Base-by-base conservation (phyloP, 495 filamentous ascomycete species). In the Penicillium malachiteum region DNA sequence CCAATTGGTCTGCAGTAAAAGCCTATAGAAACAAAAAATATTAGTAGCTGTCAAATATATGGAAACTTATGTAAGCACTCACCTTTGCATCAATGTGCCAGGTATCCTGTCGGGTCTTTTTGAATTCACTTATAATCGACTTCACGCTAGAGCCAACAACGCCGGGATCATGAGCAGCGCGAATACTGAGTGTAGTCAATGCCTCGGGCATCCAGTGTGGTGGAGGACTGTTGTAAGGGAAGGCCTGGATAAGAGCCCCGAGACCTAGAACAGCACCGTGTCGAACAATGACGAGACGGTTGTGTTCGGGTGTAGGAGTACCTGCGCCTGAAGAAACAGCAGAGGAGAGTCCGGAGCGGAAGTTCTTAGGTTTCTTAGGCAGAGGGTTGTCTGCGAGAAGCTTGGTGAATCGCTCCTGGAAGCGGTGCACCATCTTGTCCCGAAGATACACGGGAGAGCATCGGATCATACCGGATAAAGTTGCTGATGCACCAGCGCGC, bases 81-180 rank as follows among this genome's bases (percentile, higher is more conserved):
- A 96, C 94, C 89, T 96, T 97, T 54, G 95, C 87, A 80, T 99
- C 94, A 41, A 95, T 91, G 65, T 89, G 86, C 94, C 94, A 99
- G 60, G 93, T 99, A 80, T 99, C 94, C 73, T 97, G 95, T 70
- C 94, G 87, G 47, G 95, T 97, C 82, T 97, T 99, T 76, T 99
- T 99, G 71, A 99, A 99, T 61, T 99, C 94, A 43, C 91, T 91
- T 58, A 99, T 78, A 10, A 96, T 92, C 16, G 80, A 84, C 81
- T 99, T 99, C n/a, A 96, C 94, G 57, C 94, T 96, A 68, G 95
- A 95, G 6, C 95, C 95, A 49, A 99, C 92, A 56, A 94, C 87
- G 0, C 94, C 94, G 0, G 90, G 87, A 63, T 97, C 94, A 49
- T 80, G 89, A 12, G 92, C 91, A 38, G 94, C 91, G 43, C 87